Conservation (phyloP, 2,329 filamentous ascomycete genomes). For the Aspergillus alliaceus region DNA sequence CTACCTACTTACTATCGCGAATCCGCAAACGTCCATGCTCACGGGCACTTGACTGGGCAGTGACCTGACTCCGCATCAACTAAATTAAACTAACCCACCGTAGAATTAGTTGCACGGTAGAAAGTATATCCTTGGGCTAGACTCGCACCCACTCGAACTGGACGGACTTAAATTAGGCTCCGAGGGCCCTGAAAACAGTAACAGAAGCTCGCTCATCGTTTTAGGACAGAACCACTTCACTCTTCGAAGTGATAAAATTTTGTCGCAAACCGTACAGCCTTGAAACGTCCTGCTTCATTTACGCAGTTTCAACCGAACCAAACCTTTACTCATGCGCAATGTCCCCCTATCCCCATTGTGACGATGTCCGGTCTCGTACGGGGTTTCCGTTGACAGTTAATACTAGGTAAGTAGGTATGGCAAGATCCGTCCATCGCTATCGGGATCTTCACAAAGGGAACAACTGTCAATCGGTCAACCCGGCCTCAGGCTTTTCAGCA, state of each 20-base stretch:
- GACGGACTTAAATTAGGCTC: slow-evolving; percentile 11
- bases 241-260: background rate
- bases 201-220: background rate
- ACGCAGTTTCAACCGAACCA: background rate
- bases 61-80: background rate
- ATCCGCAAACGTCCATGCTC: background rate
- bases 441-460: background rate
- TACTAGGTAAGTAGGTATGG: background rate
- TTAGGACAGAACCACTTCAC: background rate
- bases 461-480: background rate
- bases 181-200: slow-evolving; percentile 9
- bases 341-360: background rate
- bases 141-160: background rate
- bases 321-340: background rate
- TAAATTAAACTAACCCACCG: background rate
- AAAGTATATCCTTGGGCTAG: background rate
- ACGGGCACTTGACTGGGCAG: background rate
- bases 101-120: background rate
- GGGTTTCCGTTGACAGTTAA: too few species aligned
- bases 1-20: background rate
- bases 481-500: background rate
- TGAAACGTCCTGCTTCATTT: background rate
- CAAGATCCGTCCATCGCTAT: background rate
- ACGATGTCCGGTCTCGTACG: background rate
- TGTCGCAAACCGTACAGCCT: background rate